Conservation (phyloP, 139 green algal genomes). For the Choricystis sp. region DNA sequence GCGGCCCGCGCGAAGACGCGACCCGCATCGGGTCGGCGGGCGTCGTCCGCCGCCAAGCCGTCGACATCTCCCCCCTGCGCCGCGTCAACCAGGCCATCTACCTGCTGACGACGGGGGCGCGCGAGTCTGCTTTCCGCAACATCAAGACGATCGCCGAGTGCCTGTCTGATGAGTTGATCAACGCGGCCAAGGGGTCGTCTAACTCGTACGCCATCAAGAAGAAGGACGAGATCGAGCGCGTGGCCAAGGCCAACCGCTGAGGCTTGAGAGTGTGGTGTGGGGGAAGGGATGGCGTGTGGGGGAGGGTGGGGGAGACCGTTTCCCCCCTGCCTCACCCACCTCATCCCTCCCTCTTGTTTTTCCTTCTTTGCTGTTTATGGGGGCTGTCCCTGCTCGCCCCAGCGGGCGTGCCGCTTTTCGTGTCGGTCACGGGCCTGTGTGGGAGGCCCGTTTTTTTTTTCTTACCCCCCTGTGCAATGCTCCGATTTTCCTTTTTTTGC, state of each 20-base stretch:
- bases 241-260: constrained; percentile 99
- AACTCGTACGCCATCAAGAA: constrained; percentile 99
- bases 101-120: constrained; percentile 84
- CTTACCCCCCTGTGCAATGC: too few species aligned
- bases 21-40: constrained; percentile 93
- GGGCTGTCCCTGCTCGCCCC: too few species aligned
- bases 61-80: constrained; percentile 98
- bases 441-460: too few species aligned
- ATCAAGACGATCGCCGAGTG: constrained; percentile 99
- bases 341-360: too few species aligned
- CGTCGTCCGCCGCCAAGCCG: constrained; percentile 90
- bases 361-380: too few species aligned
- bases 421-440: too few species aligned
- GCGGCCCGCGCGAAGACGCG: constrained; percentile 92
- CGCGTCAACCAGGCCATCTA: constrained; percentile 97
- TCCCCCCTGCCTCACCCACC: too few species aligned
- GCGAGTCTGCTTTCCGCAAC: constrained; percentile 94
- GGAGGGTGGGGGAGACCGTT: too few species aligned
- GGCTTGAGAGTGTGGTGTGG: too few species aligned
- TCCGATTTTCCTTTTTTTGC: too few species aligned
- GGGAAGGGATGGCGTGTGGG: too few species aligned
- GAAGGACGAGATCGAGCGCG: constrained; percentile 99
- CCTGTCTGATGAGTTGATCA: constrained; percentile 97
- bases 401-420: too few species aligned
- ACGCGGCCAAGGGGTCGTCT: constrained; percentile 95